Percentiles rank a stretch among this genome's conserved stretches.
phyloP scores from a whole-genome alignment of 1,284 basidiomycete species.

The Peniophora sp. region DNA sequence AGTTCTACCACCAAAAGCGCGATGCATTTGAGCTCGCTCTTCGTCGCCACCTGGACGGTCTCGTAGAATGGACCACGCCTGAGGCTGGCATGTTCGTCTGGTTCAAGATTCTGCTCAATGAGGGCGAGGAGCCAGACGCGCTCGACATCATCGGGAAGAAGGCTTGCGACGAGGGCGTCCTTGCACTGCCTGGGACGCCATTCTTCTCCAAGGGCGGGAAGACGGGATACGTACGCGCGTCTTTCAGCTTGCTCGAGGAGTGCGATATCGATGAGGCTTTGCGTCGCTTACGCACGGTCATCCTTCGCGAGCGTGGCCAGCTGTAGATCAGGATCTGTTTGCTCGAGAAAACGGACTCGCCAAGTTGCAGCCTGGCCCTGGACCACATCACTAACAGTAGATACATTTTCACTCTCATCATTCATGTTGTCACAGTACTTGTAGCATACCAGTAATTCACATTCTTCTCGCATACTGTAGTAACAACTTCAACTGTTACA shows the following conservation, averaged over 20 bases:
- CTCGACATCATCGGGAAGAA: slow-evolving; percentile 70
- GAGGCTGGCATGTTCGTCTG: slow-evolving; percentile 92
- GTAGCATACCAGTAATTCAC: no score
- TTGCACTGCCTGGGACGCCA: slow-evolving; percentile 79
- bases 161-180: slow-evolving; percentile 76
- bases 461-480: no score
- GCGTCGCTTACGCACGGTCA: slow-evolving; percentile 54
- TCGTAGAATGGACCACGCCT: slow-evolving; percentile 81
- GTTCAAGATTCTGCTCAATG: slow-evolving; percentile 57
- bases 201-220: slow-evolving; percentile 69
- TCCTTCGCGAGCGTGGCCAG: slow-evolving; percentile 36
- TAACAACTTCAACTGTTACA: no score
- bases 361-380: no score
- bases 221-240: slow-evolving; percentile 70
- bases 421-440: no score
- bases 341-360: no score
- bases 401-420: no score
- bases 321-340: no score
- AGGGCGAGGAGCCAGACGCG: slow-evolving; percentile 56
- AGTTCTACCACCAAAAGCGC: slow-evolving; percentile 75
- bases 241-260: slow-evolving; percentile 71
- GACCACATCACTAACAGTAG: no score
- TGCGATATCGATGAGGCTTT: slow-evolving; percentile 73
- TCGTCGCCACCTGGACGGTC: slow-evolving; percentile 61
- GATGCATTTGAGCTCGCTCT: slow-evolving; percentile 78